phyloP scores from a whole-genome alignment of 1,139 yeast genomes.

The Pichia sp. region DNA sequence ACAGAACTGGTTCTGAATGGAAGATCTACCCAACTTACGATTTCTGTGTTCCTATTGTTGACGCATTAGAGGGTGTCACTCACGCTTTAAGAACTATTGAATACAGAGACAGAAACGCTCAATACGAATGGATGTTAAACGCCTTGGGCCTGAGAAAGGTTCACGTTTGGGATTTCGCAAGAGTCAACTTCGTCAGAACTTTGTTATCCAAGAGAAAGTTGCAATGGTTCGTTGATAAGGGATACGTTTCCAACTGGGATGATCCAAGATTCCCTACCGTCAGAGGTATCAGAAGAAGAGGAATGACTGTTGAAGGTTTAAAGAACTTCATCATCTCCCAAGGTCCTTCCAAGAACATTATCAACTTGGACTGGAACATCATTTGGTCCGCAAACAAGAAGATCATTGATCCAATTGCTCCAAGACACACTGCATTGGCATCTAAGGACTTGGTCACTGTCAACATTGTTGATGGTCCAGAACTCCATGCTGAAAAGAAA shows the following conservation, averaged over 20 bases:
- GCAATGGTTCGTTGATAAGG: conserved; percentile 96
- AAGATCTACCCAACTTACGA: conserved; percentile 96
- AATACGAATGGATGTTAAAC: conserved; percentile 90
- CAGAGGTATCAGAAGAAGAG: conserved; percentile 98
- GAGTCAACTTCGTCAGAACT: conserved; percentile 94
- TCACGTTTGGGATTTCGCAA: conserved; percentile 94
- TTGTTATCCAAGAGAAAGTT: conserved; percentile 91
- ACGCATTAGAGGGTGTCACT: conserved; percentile 91
- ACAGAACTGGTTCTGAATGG: conserved; percentile 89
- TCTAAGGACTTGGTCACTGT: conserved; percentile 56
- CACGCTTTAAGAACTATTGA: conserved; percentile 96
- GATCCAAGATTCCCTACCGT: conserved; percentile 99
- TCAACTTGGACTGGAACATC: conserved; percentile 92
- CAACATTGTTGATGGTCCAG: conserved; percentile 65
- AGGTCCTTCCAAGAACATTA: conserved; percentile 95
- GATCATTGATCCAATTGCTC: conserved; percentile 92
- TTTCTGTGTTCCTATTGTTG: conserved; percentile 96
- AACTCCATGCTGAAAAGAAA: conserved; percentile 57
- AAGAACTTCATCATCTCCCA: conserved; percentile 87
- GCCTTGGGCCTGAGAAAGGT: conserved; percentile 81
- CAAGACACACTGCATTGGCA: conserved; percentile 83
- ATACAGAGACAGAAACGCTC: conserved; percentile 96
- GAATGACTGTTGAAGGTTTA: conserved; percentile 97
- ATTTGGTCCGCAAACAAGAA: conserved; percentile 98
- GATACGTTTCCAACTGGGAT: conserved; percentile 86